Percentiles rank a stretch among this genome's conserved stretches.
Conservation (phyloP, 192 early-diverging fungal species). For the Rhizoclosmatium globosum region DNA sequence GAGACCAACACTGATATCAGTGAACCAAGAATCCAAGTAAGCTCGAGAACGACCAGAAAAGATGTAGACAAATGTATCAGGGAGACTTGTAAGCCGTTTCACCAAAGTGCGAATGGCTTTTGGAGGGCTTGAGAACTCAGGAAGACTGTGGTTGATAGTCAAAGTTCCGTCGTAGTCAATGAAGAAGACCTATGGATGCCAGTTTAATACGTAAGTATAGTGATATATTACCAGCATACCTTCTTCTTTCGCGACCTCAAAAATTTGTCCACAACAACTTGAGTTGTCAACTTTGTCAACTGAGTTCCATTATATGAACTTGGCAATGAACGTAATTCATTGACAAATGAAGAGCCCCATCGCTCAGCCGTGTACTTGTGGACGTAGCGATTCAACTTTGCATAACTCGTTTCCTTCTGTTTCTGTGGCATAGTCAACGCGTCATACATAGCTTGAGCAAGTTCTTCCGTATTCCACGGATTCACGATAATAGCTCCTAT, state of each 20-base stretch:
- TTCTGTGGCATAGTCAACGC: constrained; percentile 94
- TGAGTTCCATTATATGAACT: constrained; percentile 72
- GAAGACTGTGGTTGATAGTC: constrained; percentile 79
- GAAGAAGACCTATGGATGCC: constrained; percentile 67
- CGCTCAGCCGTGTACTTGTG: constrained; percentile 96
- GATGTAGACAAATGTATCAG: constrained; percentile 94
- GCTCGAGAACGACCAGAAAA: constrained; percentile 90
- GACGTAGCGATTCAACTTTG: constrained; percentile 94
- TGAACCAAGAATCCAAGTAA: constrained; percentile 94
- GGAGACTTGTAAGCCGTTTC: constrained; percentile 71
- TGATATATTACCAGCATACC: constrained; percentile 30
- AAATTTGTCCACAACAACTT: constrained; percentile 63
- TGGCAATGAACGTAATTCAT: constrained; percentile 77
- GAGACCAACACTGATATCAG: constrained; percentile 84
- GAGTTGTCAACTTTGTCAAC: constrained; percentile 65
- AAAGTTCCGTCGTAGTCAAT: constrained; percentile 99
- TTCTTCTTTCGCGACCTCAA: constrained; percentile 69
- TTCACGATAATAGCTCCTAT: constrained; percentile 95
- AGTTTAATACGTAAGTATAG: constrained; percentile 1
- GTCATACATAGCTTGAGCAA: constrained; percentile 86
- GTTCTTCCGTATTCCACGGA: constrained; percentile 98
- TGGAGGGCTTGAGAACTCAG: constrained; percentile 94
- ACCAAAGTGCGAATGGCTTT: constrained; percentile 74
- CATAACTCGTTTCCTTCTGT: constrained; percentile 80
- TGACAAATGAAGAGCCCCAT: constrained; percentile 96